Evolutionary conservation across 306 rosid species (phyloP).

Genomic region (Clitoria ternatea): DNA sequence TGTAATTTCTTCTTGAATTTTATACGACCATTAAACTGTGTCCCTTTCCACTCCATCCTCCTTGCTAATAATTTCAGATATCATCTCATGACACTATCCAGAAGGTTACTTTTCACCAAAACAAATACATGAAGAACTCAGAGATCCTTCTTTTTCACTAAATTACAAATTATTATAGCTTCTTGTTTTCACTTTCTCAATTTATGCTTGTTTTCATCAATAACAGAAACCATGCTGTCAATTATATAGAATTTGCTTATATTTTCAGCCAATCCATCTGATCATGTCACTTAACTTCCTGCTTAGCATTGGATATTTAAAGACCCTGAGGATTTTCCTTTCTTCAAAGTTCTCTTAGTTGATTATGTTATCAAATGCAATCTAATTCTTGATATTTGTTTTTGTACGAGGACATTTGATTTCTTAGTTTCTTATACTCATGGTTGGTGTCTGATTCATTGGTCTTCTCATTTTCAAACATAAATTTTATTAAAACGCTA

Average conservation of each 20-base stretch:
- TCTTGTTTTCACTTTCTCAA: neutral
- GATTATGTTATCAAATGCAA: neutral
- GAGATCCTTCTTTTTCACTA: neutral
- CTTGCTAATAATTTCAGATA: neutral
- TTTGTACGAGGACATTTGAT: neutral
- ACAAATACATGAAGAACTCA: too few relatives aligned
- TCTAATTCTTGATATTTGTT: too few relatives aligned
- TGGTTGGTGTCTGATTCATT: neutral
- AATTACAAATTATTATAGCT: neutral
- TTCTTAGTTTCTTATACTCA: neutral
- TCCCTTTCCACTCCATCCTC: neutral
- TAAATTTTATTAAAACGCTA: neutral
- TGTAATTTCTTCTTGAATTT: conserved; percentile 13
- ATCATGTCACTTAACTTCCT: neutral
- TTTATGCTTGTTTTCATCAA: neutral
- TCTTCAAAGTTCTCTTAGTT: neutral
- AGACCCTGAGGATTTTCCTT: neutral
- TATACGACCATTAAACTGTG: neutral
- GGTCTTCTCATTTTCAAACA: neutral
- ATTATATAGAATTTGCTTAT: neutral
- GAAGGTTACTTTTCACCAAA: neutral
- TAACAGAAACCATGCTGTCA: neutral
- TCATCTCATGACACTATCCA: too few relatives aligned
- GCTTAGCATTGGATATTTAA: neutral
- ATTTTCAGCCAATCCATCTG: neutral